Evolutionary conservation across 2,329 filamentous ascomycete species (phyloP), one percentile per base, ranked within the genome.

Genomic region (Epichloe sibirici): DNA sequence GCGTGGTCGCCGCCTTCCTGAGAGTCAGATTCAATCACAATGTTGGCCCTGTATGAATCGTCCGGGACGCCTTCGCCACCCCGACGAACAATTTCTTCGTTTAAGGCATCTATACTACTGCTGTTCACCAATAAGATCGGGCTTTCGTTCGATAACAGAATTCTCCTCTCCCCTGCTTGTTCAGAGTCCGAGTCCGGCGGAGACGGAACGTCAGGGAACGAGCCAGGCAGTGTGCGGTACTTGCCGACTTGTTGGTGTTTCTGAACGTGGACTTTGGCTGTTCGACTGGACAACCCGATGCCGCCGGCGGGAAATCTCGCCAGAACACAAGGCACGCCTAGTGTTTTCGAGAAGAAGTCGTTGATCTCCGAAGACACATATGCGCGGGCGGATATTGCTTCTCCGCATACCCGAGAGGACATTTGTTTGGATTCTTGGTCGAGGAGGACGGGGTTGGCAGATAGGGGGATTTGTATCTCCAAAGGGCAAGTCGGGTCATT

Each of bases 91-190:
- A 97, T 93, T 12, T 81, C 73, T 55, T 78, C 71, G 62, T 97
- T 97, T 7, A 97, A 70, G 2, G 77, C 77, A 46, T 88, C 82
- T 47, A 97, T 77, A 59, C 90, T 96, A 9, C 86, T 82, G 51
- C 81, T 78, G 21, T 88, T 89, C 52, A 97, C 84, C 46, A 88
- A 79, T 0, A 98, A 77, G 45, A 98, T 94, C 0, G 93, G 91
- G 51, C 89, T 95, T 67, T 97, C 93, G 65, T 98, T 98, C 25
- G 90, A 87, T 3, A 98, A 73, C 0, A 93, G 71, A 37, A 97
- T 90, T 3, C 82, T 76, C 66, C 51, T 66, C 52, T 58, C 61
- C 15, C 54, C 60, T 61, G 57, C 56, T 23, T 62, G 61, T 44
- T 82, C 73, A 28, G 70, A 71, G 55, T 80, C 79, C 0, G 80